Conservation (phyloP, 306 rosid genomes). For the Vachellia collinsii region DNA sequence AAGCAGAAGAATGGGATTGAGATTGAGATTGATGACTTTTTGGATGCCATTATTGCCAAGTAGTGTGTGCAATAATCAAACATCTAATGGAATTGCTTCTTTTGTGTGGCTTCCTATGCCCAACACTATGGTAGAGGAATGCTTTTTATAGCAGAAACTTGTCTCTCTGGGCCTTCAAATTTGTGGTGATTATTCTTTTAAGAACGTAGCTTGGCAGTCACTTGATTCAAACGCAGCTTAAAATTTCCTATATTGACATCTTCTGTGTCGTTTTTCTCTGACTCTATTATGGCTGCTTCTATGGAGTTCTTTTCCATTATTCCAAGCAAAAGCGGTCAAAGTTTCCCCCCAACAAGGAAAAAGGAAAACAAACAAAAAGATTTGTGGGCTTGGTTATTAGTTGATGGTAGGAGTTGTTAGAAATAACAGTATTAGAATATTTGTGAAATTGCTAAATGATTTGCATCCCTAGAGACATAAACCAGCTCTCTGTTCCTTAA, state of each 20-base stretch:
- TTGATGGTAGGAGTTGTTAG: too few species aligned
- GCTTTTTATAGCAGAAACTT: constrained; percentile 32
- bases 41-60: not conserved
- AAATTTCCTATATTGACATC: not conserved
- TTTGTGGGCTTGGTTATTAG: too few species aligned
- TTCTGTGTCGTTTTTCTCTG: not conserved
- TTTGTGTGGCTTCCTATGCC: not conserved
- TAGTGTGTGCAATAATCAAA: not conserved
- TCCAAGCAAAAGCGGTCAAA: not conserved
- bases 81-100: constrained; percentile 5
- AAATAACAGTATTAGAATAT: too few species aligned
- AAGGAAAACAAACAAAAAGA: too few species aligned
- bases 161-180: constrained; percentile 6
- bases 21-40: not conserved
- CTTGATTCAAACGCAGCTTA: not conserved
- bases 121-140: constrained; percentile 11
- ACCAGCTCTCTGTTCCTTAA: too few species aligned
- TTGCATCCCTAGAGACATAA: too few species aligned
- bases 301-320: not conserved
- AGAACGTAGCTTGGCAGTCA: constrained; percentile 31
- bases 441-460: too few species aligned
- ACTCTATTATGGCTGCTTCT: not conserved
- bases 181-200: not conserved
- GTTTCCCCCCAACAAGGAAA: too few species aligned
- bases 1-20: not conserved